Conservation (phyloP, 139 green algal species). For the Microglena sp. region DNA sequence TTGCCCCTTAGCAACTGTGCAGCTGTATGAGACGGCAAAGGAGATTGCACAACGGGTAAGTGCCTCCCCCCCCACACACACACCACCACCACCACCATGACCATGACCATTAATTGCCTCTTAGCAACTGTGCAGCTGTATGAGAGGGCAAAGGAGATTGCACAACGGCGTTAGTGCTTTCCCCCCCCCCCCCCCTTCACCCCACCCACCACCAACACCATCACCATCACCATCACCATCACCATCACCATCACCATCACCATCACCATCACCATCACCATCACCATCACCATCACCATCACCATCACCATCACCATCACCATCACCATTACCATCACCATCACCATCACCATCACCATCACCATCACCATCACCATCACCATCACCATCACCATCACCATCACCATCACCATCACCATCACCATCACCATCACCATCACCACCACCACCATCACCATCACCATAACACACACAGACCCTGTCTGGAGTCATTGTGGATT, state of each 20-base stretch:
- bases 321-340: conserved; percentile 1
- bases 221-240: conserved; percentile 1
- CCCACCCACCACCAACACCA: no score
- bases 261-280: conserved; percentile 2
- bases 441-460: background rate
- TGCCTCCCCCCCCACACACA: no score
- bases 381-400: conserved; percentile 2
- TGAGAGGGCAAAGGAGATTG: no score
- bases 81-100: no score
- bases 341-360: conserved; percentile 1
- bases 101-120: no score
- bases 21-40: no score
- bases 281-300: conserved; percentile 1
- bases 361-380: conserved; percentile 1
- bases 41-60: no score
- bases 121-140: no score
- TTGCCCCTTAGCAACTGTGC: no score
- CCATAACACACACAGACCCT: no score
- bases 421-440: conserved; percentile 2
- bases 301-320: conserved; percentile 2
- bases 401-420: conserved; percentile 2
- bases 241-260: conserved; percentile 2
- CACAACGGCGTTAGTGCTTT: background rate
- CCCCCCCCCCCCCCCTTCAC: background rate
- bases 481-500: background rate